phyloP scores from a whole-genome alignment of 1,284 basidiomycete species.

The Porodaedalea pini region DNA sequence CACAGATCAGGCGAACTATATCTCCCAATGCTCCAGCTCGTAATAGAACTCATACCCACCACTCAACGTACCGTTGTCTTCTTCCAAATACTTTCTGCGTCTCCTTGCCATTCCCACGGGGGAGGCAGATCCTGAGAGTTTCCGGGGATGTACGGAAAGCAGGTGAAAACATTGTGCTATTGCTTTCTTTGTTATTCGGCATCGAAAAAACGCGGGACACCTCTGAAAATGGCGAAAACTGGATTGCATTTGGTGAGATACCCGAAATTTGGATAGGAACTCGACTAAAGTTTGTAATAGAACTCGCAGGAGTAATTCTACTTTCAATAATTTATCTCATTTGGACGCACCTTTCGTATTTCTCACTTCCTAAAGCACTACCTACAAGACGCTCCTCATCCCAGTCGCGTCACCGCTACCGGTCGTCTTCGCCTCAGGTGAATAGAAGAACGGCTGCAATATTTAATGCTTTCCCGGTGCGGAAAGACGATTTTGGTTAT shows the following conservation, averaged over 20 bases:
- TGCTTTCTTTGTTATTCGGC: constrained; percentile 50
- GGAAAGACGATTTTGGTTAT: constrained; percentile 57
- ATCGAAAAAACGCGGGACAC: constrained; percentile 29
- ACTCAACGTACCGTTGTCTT: constrained; percentile 29
- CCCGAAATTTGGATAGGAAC: neutral
- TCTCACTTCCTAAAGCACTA: constrained; percentile 27
- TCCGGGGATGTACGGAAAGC: constrained; percentile 55
- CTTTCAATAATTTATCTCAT: constrained; percentile 60
- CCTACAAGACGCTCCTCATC: constrained; percentile 27
- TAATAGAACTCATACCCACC: constrained; percentile 24
- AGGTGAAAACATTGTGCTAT: constrained; percentile 51
- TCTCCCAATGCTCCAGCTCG: constrained; percentile 30
- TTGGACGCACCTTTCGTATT: constrained; percentile 53
- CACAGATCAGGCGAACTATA: constrained; percentile 21
- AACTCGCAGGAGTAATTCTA: constrained; percentile 54
- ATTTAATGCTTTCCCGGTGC: constrained; percentile 27
- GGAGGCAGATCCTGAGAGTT: constrained; percentile 38
- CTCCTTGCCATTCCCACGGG: constrained; percentile 40
- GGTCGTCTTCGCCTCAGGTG: constrained; percentile 40
- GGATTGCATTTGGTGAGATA: constrained; percentile 43
- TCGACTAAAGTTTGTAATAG: constrained; percentile 33
- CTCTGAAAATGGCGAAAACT: constrained; percentile 31
- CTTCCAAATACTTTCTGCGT: constrained; percentile 45
- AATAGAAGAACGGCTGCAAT: constrained; percentile 36
- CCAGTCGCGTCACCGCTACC: constrained; percentile 29